These are phyloP conservation scores for Geotrichum phurueaensis DNA, from an alignment of 1,139 yeast genomes.

Conservation along the genomic window DNA sequence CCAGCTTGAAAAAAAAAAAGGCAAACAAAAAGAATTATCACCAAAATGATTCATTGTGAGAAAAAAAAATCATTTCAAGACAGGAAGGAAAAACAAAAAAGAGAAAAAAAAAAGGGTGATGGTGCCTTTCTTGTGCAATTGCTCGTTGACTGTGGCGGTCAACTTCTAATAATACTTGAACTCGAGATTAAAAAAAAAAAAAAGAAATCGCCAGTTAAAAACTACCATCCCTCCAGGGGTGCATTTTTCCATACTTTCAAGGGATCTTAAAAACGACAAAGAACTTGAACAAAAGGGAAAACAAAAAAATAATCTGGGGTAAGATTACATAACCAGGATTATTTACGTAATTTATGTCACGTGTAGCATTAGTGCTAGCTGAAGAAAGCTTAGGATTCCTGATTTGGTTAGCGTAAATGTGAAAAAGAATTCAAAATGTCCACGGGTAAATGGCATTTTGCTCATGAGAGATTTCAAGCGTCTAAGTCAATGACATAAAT, in stretches of 20 bases:
- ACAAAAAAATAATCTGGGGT: slow-evolving; percentile 14
- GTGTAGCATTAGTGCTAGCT: background rate
- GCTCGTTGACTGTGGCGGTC: too few relatives aligned
- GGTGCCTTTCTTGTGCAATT: background rate
- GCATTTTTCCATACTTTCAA: too few relatives aligned
- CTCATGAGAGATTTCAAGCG: background rate
- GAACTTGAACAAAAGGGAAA: background rate
- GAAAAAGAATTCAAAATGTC: background rate
- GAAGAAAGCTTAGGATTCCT: background rate
- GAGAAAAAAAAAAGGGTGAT: background rate
- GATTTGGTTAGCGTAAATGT: background rate
- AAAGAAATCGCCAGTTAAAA: too few relatives aligned
- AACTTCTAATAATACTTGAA: too few relatives aligned
- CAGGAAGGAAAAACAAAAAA: too few relatives aligned
- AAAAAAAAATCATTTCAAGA: too few relatives aligned
- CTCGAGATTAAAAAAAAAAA: too few relatives aligned
- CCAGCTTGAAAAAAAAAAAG: background rate
- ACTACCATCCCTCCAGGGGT: too few relatives aligned
- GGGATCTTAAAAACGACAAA: background rate
- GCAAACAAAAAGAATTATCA: too few relatives aligned
- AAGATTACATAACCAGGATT: slow-evolving; percentile 27
- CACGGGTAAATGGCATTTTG: background rate
- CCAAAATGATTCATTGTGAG: background rate
- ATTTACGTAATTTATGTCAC: slow-evolving; percentile 4
- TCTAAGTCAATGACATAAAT: background rate